Percentiles rank a stretch among this genome's conserved stretches.
Conservation (phyloP, 139 green algal species). For the Chloropicon primus region DNA sequence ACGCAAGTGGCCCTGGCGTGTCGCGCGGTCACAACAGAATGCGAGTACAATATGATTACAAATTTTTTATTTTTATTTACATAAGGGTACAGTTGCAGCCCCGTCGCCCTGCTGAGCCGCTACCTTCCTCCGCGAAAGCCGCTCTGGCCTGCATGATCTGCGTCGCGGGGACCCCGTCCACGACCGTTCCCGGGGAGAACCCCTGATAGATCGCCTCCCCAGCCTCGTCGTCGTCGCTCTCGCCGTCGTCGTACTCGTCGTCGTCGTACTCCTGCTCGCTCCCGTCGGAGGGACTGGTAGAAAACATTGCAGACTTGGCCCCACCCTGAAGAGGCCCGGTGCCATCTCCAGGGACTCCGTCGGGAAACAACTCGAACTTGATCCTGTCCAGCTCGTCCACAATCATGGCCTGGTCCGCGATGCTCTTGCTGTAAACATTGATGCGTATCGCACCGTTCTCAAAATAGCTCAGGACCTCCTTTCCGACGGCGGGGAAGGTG, state of each 20-base stretch:
- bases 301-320: too few relatives aligned
- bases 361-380: neutral
- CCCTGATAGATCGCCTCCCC: neutral
- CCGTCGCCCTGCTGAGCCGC: neutral
- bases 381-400: neutral
- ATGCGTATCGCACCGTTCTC: neutral
- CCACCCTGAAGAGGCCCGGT: too few relatives aligned
- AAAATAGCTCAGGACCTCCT: neutral
- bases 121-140: neutral
- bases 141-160: neutral
- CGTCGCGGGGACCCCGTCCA: neutral
- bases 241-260: neutral
- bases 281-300: too few relatives aligned
- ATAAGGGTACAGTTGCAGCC: neutral
- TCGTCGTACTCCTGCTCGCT: too few relatives aligned
- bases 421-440: neutral
- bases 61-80: too few relatives aligned
- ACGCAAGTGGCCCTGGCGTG: too few relatives aligned
- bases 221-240: neutral
- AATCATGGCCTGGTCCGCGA: neutral
- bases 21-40: too few relatives aligned
- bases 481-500: neutral
- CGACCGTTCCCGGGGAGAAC: neutral
- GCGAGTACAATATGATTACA: too few relatives aligned
- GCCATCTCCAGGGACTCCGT: neutral